phyloP scores from a whole-genome alignment of 441 rosid species.

The Mallotus repandus region DNA sequence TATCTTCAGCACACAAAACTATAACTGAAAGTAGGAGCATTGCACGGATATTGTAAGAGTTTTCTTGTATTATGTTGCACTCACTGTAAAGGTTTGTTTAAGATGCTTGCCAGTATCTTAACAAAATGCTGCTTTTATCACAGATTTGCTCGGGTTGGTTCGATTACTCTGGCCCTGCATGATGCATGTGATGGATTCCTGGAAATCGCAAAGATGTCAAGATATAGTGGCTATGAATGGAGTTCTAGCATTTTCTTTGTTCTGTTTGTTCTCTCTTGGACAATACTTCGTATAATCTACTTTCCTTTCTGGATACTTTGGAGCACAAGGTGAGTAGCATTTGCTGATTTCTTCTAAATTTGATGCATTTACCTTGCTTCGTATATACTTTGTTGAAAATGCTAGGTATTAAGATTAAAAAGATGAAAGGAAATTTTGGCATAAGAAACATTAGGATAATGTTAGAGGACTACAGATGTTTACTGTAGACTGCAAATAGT shows the following conservation, averaged over 20 bases:
- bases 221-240: conserved; percentile 70
- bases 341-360: neutral
- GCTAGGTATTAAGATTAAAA: too few relatives aligned
- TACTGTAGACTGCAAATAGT: too few relatives aligned
- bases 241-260: conserved; percentile 63
- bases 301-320: conserved; percentile 84
- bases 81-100: neutral
- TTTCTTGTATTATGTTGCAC: neutral
- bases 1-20: neutral
- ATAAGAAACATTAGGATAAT: too few relatives aligned
- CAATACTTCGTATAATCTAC: conserved; percentile 73
- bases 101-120: conserved; percentile 1
- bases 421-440: too few relatives aligned
- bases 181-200: conserved; percentile 87
- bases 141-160: conserved; percentile 87
- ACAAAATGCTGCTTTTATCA: conserved; percentile 13
- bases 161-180: conserved; percentile 81
- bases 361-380: neutral
- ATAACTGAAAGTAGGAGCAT: neutral
- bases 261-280: conserved; percentile 69
- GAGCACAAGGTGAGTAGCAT: conserved; percentile 76
- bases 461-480: too few relatives aligned
- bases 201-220: conserved; percentile 90
- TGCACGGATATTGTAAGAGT: neutral
- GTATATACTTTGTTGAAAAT: too few relatives aligned